Evolutionary conservation across 2,329 filamentous ascomycete species (phyloP).

Genomic region (Alternaria sp.): DNA sequence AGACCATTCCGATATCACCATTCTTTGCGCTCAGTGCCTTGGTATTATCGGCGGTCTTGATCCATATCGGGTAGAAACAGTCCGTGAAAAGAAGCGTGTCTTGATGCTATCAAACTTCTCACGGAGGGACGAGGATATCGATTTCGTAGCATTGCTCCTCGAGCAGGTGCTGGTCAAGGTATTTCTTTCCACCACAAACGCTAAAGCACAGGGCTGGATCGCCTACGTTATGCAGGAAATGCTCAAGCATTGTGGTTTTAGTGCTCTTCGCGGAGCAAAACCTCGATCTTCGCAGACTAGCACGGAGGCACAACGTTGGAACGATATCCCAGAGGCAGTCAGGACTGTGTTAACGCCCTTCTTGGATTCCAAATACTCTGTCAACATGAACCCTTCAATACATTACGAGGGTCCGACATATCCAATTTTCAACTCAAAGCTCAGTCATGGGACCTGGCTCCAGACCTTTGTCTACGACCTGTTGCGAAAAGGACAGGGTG

Average conservation of each 20-base stretch:
- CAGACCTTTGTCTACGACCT: conserved; percentile 82
- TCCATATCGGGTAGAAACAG: conserved; percentile 83
- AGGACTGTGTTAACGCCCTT: conserved; percentile 89
- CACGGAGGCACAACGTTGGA: conserved; percentile 76
- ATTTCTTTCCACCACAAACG: conserved; percentile 89
- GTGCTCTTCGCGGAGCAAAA: conserved; percentile 60
- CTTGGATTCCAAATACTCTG: conserved; percentile 79
- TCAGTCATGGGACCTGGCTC: conserved; percentile 82
- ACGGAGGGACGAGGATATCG: conserved; percentile 76
- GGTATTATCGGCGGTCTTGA: conserved; percentile 92
- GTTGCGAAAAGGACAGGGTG: conserved; percentile 76
- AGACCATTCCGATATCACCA: conserved; percentile 70
- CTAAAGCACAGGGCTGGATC: conserved; percentile 86
- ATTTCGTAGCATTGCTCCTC: conserved; percentile 86
- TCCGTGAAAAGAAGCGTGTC: conserved; percentile 80
- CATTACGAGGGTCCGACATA: conserved; percentile 60
- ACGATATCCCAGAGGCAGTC: conserved; percentile 76
- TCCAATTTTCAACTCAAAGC: conserved; percentile 76
- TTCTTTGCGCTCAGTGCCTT: conserved; percentile 80
- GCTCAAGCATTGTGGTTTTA: conserved; percentile 78
- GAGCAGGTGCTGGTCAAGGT: conserved; percentile 89
- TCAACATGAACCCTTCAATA: conserved; percentile 58
- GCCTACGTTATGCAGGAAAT: conserved; percentile 96
- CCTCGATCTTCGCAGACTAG: conserved; percentile 63
- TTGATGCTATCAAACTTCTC: conserved; percentile 89